Conservation (phyloP, 768 basidiomycete species). For the Lactarius trivialis region DNA sequence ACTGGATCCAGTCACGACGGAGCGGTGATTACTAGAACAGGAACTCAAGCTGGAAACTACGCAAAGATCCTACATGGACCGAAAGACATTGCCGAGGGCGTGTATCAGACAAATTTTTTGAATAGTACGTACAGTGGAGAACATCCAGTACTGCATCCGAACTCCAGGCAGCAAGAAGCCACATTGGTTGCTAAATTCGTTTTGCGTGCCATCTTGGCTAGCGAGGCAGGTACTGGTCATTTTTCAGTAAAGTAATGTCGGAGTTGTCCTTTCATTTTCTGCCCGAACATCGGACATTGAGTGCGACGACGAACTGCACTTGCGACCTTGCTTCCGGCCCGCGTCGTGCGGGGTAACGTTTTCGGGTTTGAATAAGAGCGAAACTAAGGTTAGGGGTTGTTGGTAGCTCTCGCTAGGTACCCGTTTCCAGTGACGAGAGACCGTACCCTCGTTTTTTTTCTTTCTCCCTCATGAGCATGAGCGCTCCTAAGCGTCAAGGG, state of each 20-base stretch:
- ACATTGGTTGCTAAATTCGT: background rate
- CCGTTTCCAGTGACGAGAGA: background rate
- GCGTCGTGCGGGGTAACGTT: too few species aligned
- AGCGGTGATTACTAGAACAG: constrained; percentile 1
- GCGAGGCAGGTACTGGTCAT: background rate
- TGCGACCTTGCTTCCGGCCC: too few species aligned
- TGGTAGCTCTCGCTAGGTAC: background rate
- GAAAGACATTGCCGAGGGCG: constrained; percentile 8
- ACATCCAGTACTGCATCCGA: background rate
- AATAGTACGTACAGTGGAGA: constrained; percentile 9
- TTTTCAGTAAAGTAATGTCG: background rate
- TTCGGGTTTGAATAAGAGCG: background rate
- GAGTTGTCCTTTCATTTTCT: background rate
- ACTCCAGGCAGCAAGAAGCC: background rate
- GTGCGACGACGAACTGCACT: background rate
- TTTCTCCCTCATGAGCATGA: constrained; percentile 10
- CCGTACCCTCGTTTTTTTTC: background rate
- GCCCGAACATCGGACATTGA: background rate
- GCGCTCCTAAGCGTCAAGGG: background rate
- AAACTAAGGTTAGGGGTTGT: constrained; percentile 9
- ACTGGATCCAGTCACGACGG: background rate
- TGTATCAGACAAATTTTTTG: constrained; percentile 18
- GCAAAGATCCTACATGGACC: background rate
- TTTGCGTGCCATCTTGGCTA: background rate
- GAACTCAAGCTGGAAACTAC: background rate